Base-by-base conservation (phyloP, 2,329 filamentous ascomycete genomes). In the Clonostachys byssicola region DNA sequence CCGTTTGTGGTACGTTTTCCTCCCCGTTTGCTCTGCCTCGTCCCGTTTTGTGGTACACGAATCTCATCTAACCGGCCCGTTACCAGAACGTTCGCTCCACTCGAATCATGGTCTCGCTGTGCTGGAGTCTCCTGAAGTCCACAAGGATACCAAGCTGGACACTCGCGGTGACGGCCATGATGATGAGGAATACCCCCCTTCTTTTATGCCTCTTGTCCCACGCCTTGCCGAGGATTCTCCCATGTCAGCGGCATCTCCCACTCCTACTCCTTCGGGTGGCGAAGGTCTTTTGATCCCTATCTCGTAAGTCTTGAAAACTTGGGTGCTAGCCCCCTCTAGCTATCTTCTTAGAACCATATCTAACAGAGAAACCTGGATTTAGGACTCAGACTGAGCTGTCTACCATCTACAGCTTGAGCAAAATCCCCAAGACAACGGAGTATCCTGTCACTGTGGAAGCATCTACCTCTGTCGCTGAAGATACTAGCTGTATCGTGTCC, bases 341-440 rank as follows among this genome's bases (percentile, higher is more conserved):
- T n/a, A 10, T 14, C 36, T 39, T 39, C 36, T 39, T 4, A 39
- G 36, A 14, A 12, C 14, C 14, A 39, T n/a, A 12, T 39, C 42
- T 47, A 8, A 44, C 20, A 45, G 49, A 57, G 42, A 60, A 47
- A 14, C 20, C 18, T 18, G 10, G 10, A 17, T 23, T 8, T 14
- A 67, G 65, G 38, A 68, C 65, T 8, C 57, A 61, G 43, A 67
- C 65, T 17, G 54, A 56, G 17, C 49, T 62, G 40, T 57, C 57
- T 18, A 67, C 65, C 40, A 56, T 66, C 45, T 68, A 66, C 51
- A 61, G 55, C 44, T 47, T 62, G 47, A 55, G 51, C 33, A 56
- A 47, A 14, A 46, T 51, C 12, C 46, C 52, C 40, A 43, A 34
- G 12, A 45, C 47, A n/a, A 41, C 36, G 4, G 14, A n/a, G 14